These are phyloP conservation scores for Pythium biforme DNA, from an alignment of 352 stramenopile genomes.

Conservation along the genomic window DNA sequence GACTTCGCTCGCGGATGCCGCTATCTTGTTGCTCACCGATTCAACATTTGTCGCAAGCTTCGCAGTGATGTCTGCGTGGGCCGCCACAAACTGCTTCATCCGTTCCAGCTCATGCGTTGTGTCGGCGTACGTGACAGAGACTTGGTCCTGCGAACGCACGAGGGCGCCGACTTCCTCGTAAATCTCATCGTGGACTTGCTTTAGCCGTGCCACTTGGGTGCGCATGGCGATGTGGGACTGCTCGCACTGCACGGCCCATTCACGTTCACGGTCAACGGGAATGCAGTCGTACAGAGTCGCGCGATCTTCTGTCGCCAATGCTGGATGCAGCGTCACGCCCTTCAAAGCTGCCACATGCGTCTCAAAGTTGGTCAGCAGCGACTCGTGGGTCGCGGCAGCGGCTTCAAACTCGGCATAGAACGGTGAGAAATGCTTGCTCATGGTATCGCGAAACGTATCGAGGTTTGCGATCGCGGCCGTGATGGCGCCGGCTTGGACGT, in stretches of 20 bases:
- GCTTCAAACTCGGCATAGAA: conserved; percentile 80
- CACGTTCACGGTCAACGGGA: conserved; percentile 73
- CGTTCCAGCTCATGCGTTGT: conserved; percentile 44
- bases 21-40: conserved; percentile 64
- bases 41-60: conserved; percentile 67
- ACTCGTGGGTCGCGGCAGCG: conserved; percentile 53
- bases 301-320: conserved; percentile 49
- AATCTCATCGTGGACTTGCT: conserved; percentile 67
- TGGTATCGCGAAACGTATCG: conserved; percentile 66
- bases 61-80: conserved; percentile 56
- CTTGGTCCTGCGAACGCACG: conserved; percentile 41
- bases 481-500: conserved; percentile 72
- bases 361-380: conserved; percentile 70
- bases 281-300: conserved; percentile 82
- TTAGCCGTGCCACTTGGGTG: conserved; percentile 59
- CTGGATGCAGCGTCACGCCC: conserved; percentile 62
- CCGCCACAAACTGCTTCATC: conserved; percentile 48
- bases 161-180: conserved; percentile 59
- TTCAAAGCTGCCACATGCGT: conserved; percentile 53
- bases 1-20: conserved; percentile 48
- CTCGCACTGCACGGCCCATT: conserved; percentile 76
- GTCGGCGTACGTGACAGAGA: conserved; percentile 41
- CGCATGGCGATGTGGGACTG: conserved; percentile 72
- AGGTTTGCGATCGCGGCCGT: conserved; percentile 73
- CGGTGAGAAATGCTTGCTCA: conserved; percentile 78